Percentiles rank a stretch among this genome's conserved stretches.
These are phyloP conservation scores for Tetrahymena elliotti DNA, from an alignment of 73 alveolate species.

Conservation along the genomic window DNA sequence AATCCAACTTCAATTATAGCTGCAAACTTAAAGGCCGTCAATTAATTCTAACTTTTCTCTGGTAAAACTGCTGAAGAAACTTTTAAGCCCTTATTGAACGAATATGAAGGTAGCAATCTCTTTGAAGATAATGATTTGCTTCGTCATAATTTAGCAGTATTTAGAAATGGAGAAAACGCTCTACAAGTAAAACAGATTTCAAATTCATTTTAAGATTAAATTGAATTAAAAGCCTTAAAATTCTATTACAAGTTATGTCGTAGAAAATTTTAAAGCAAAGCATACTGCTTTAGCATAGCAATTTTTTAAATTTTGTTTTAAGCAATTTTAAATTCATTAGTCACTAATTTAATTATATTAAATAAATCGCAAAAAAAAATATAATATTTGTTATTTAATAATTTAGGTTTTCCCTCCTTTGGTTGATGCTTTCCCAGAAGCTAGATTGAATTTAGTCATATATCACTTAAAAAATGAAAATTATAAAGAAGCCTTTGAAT, in stretches of 20 bases:
- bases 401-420: conserved; percentile 87
- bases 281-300: too few species aligned
- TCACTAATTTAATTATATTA: too few species aligned
- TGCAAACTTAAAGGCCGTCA: conserved; percentile 96
- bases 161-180: conserved; percentile 96
- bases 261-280: too few species aligned
- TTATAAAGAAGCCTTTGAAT: conserved; percentile 85
- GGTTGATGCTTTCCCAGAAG: conserved; percentile 94
- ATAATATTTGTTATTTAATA: background rate
- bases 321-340: too few species aligned
- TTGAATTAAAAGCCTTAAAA: too few species aligned
- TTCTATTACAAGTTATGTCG: too few species aligned
- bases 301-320: too few species aligned
- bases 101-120: conserved; percentile 87
- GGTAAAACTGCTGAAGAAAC: conserved; percentile 97
- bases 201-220: too few species aligned
- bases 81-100: conserved; percentile 66
- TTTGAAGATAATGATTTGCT: conserved; percentile 89
- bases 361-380: background rate
- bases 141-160: conserved; percentile 94
- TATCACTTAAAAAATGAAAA: conserved; percentile 89
- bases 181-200: conserved; percentile 60
- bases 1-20: conserved; percentile 75
- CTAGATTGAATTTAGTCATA: conserved; percentile 89
- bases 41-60: conserved; percentile 89